These are phyloP conservation scores for Corylus heterophylla DNA, from an alignment of 306 rosid species.

Conservation along the genomic window DNA sequence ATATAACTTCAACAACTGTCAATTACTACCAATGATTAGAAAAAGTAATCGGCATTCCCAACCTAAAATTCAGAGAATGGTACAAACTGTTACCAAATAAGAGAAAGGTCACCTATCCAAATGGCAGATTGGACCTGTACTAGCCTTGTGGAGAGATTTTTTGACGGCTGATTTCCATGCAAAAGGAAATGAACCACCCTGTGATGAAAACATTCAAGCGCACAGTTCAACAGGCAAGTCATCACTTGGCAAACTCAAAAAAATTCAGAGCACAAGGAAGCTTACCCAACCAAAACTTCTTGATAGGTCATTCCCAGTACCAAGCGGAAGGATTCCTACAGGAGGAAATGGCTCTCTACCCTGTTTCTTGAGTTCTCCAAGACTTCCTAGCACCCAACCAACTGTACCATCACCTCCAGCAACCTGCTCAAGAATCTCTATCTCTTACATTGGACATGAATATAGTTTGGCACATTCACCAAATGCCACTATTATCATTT, in stretches of 20 bases:
- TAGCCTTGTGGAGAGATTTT: conserved; percentile 64
- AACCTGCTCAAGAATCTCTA: conserved; percentile 64
- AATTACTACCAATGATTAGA: neutral
- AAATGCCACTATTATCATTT: neutral
- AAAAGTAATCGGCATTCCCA: neutral
- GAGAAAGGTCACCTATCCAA: conserved; percentile 68
- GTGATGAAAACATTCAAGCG: conserved; percentile 30
- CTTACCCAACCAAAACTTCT: conserved; percentile 96
- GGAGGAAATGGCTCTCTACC: conserved; percentile 81
- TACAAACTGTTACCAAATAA: neutral
- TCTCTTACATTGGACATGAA: conserved; percentile 17
- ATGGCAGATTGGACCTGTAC: conserved; percentile 51
- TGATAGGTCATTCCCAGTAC: conserved; percentile 94
- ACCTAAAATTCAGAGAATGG: conserved; percentile 1
- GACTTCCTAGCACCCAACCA: conserved; percentile 97
- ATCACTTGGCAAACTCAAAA: conserved; percentile 21
- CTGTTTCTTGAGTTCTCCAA: conserved; percentile 56
- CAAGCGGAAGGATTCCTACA: conserved; percentile 85
- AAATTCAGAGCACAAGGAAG: conserved; percentile 21
- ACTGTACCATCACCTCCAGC: conserved; percentile 99
- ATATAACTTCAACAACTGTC: neutral
- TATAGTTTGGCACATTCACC: conserved; percentile 10
- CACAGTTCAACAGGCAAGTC: conserved; percentile 29
- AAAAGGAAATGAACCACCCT: conserved; percentile 99
- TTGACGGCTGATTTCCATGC: conserved; percentile 88